phyloP scores from a whole-genome alignment of 495 filamentous ascomycete species.

The Penicillium roqueforti region DNA sequence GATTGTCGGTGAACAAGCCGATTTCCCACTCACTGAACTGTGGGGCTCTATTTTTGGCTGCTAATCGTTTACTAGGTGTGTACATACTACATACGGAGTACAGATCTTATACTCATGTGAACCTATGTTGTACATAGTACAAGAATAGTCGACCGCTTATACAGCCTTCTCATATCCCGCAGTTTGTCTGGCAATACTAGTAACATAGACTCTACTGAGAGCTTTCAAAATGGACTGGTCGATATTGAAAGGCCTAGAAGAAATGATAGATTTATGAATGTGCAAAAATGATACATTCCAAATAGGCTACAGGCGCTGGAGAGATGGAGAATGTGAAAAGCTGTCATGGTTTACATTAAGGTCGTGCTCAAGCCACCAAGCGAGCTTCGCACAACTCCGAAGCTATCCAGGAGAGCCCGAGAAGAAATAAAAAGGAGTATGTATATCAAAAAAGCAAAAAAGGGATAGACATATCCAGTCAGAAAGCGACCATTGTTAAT shows the following conservation, averaged over 20 bases:
- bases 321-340: constrained; percentile 29
- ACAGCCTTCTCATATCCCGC: not conserved
- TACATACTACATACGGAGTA: too few relatives aligned
- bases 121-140: not conserved
- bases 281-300: constrained; percentile 23
- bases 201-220: not conserved
- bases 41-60: constrained; percentile 2
- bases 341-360: constrained; percentile 48
- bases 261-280: constrained; percentile 15
- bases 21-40: not conserved
- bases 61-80: not conserved
- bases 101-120: not conserved
- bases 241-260: not conserved
- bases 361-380: constrained; percentile 44
- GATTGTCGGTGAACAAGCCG: not conserved
- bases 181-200: not conserved
- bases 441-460: constrained; percentile 26
- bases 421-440: constrained; percentile 26
- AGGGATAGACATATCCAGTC: constrained; percentile 30
- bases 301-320: constrained; percentile 31
- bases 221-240: not conserved
- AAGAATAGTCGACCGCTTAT: not conserved
- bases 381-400: constrained; percentile 41
- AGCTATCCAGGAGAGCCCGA: constrained; percentile 39
- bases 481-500: constrained; percentile 27